These are phyloP conservation scores for Poa annua DNA, from an alignment of 176 grass and related monocot genomes.

Conservation along the genomic window DNA sequence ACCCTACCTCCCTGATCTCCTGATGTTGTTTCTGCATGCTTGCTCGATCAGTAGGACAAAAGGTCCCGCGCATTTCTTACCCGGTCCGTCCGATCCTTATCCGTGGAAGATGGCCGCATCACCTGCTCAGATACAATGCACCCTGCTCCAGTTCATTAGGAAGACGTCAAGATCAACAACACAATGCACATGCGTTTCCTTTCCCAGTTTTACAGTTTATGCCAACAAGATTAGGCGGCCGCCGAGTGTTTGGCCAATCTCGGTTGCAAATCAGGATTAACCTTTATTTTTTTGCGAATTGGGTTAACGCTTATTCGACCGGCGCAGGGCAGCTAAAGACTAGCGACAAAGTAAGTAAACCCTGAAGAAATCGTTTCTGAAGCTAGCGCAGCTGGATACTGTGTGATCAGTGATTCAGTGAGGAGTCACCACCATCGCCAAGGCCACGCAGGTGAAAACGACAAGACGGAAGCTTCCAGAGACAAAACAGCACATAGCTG, in stretches of 20 bases:
- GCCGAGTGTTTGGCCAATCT: constrained; percentile 27
- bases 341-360: neutral
- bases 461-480: constrained; percentile 24
- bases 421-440: neutral
- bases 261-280: neutral
- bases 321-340: neutral
- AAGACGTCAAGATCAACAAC: constrained; percentile 41
- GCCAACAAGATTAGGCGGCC: constrained; percentile 11
- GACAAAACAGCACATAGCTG: neutral
- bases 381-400: neutral
- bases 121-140: neutral
- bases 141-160: neutral
- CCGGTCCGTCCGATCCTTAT: neutral
- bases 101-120: neutral
- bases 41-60: neutral
- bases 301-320: neutral
- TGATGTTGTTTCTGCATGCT: neutral
- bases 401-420: neutral
- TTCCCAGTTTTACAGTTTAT: neutral
- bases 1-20: neutral
- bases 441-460: constrained; percentile 2
- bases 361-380: neutral
- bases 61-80: neutral
- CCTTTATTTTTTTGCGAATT: neutral
- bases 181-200: neutral